Evolutionary conservation across 1,139 yeast species (phyloP).

Genomic region (Nakaseomyces kungkrabaensis): DNA sequence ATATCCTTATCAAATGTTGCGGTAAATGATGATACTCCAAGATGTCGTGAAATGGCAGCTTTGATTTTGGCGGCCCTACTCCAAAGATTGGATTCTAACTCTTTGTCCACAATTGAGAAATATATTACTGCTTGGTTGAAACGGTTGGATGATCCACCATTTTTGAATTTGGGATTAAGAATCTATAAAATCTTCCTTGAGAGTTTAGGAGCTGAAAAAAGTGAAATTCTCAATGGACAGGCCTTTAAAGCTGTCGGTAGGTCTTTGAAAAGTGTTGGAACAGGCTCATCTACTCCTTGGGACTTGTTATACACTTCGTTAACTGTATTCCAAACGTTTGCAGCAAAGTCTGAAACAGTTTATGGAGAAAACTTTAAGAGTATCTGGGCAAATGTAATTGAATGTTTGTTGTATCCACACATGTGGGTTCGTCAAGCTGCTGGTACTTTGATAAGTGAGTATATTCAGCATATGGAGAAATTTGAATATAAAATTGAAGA

Average conservation of each 20-base stretch:
- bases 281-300: conserved; percentile 45
- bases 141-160: conserved; percentile 42
- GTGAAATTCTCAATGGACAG: conserved; percentile 33
- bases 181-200: conserved; percentile 56
- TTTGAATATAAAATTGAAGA: conserved; percentile 9
- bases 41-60: conserved; percentile 80
- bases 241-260: conserved; percentile 34
- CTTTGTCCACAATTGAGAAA: conserved; percentile 42
- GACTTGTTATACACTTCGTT: conserved; percentile 63
- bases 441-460: conserved; percentile 47
- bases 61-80: conserved; percentile 50
- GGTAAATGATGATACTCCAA: conserved; percentile 68
- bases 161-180: conserved; percentile 69
- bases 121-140: conserved; percentile 62
- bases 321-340: conserved; percentile 37
- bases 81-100: conserved; percentile 38
- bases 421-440: conserved; percentile 79
- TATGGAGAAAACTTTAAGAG: conserved; percentile 26
- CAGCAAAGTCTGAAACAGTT: conserved; percentile 29
- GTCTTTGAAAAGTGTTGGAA: conserved; percentile 33
- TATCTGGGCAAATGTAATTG: conserved; percentile 47
- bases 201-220: conserved; percentile 38
- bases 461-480: conserved; percentile 37
- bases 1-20: conserved; percentile 71
- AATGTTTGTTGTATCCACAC: conserved; percentile 70